These are phyloP conservation scores for Moringa oleifera DNA, from an alignment of 345 rosid species.

Conservation along the genomic window DNA sequence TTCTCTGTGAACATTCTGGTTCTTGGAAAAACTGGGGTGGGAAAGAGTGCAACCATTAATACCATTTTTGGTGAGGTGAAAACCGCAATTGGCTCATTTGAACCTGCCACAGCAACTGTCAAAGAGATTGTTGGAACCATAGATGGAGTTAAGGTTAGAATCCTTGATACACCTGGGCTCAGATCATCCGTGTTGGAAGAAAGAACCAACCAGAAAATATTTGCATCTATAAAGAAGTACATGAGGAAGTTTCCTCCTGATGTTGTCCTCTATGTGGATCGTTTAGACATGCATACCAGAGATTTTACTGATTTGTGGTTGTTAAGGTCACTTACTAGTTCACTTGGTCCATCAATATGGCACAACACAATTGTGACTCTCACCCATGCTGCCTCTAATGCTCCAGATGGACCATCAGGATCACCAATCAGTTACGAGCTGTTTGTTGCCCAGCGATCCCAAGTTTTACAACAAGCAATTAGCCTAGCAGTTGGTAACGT, in stretches of 20 bases:
- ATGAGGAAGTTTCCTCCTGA: slow-evolving; percentile 74
- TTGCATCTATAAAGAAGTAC: slow-evolving; percentile 63
- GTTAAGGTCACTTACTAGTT: slow-evolving; percentile 56
- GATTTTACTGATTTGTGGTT: slow-evolving; percentile 82
- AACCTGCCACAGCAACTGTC: slow-evolving; percentile 60
- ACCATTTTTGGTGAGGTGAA: slow-evolving; percentile 78
- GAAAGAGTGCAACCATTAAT: slow-evolving; percentile 91
- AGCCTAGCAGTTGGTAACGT: slow-evolving; percentile 90
- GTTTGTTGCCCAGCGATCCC: slow-evolving; percentile 89
- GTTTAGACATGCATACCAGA: slow-evolving; percentile 74
- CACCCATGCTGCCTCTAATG: slow-evolving; percentile 94
- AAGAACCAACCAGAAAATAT: slow-evolving; percentile 50
- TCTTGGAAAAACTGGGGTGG: slow-evolving; percentile 92
- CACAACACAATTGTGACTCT: slow-evolving; percentile 77
- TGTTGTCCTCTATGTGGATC: slow-evolving; percentile 82
- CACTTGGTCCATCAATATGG: slow-evolving; percentile 83
- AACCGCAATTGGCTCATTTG: slow-evolving; percentile 65
- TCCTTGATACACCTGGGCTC: slow-evolving; percentile 80
- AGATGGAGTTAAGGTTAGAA: slow-evolving; percentile 60
- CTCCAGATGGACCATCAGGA: slow-evolving; percentile 95
- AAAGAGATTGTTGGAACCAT: slow-evolving; percentile 64
- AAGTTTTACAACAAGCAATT: slow-evolving; percentile 84
- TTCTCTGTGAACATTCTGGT: slow-evolving; percentile 75
- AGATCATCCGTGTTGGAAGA: slow-evolving; percentile 80
- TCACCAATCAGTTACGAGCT: slow-evolving; percentile 80